Evolutionary conservation across 75 land plant genomes (phyloP).

Genomic region (Cryptomeria japonica): DNA sequence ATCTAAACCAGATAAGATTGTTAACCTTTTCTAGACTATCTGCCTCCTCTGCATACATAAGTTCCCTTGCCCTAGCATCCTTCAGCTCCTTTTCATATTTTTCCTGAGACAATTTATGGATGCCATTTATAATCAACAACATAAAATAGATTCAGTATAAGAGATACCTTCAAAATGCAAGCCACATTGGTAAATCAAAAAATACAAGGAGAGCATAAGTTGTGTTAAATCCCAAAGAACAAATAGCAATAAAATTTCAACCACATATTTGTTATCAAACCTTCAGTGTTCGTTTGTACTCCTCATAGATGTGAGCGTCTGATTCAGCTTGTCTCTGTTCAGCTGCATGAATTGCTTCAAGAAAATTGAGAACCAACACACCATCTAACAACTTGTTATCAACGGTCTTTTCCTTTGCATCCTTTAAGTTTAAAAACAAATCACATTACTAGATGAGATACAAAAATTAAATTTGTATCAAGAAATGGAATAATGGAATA

Average conservation of each 20-base stretch:
- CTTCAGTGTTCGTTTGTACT: conserved; percentile 61
- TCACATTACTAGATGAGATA: conserved; percentile 1
- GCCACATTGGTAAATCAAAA: neutral
- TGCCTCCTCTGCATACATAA: conserved; percentile 81
- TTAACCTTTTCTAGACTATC: conserved; percentile 72
- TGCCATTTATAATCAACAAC: neutral
- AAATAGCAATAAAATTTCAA: neutral
- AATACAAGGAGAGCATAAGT: neutral
- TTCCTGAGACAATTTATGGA: conserved; percentile 35
- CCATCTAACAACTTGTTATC: conserved; percentile 32
- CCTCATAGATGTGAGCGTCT: conserved; percentile 68
- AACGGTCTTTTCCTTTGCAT: conserved; percentile 13
- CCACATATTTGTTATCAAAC: conserved; percentile 28
- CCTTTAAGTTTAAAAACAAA: conserved; percentile 23
- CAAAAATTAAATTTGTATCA: neutral
- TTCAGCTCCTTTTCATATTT: conserved; percentile 67
- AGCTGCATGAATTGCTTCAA: conserved; percentile 89
- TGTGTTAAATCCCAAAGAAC: neutral
- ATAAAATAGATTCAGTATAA: neutral
- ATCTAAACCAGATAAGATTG: neutral
- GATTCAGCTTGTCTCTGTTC: conserved; percentile 80
- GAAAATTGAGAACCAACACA: conserved; percentile 53
- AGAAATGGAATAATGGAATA: neutral
- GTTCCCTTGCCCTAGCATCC: conserved; percentile 72
- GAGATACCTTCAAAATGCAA: neutral